A percentile compares a stretch with the other conserved stretches of the same genome.
phyloP scores from a whole-genome alignment of 1,139 yeast genomes.

The Candida pseudoviswanathii region DNA sequence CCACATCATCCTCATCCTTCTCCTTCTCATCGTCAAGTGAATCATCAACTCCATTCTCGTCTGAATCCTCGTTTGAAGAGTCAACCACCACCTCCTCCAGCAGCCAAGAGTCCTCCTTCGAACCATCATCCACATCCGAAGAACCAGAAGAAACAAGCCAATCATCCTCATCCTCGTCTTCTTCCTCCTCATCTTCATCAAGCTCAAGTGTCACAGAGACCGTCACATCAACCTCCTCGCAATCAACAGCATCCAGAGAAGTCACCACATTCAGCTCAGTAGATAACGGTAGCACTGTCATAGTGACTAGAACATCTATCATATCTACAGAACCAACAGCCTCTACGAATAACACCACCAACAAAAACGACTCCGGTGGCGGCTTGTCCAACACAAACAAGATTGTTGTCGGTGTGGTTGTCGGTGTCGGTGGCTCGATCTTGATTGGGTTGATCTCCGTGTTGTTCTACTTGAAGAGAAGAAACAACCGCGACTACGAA shows the following conservation, averaged over 20 bases:
- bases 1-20: slow-evolving; percentile 4
- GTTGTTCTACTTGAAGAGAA: slow-evolving; percentile 39
- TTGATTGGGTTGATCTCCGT: slow-evolving; percentile 39
- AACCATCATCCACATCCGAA: slow-evolving; percentile 4
- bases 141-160: slow-evolving; percentile 6
- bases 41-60: slow-evolving; percentile 9
- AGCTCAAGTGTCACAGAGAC: background rate
- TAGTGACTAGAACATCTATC: slow-evolving; percentile 42
- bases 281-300: slow-evolving; percentile 38
- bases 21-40: slow-evolving; percentile 9
- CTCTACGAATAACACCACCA: slow-evolving; percentile 17
- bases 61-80: too few species aligned
- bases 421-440: slow-evolving; percentile 52
- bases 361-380: slow-evolving; percentile 18
- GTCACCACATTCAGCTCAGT: slow-evolving; percentile 36
- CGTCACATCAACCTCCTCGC: slow-evolving; percentile 6
- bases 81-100: too few species aligned
- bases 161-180: slow-evolving; percentile 10
- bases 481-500: slow-evolving; percentile 30
- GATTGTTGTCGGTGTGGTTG: slow-evolving; percentile 54
- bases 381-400: slow-evolving; percentile 48
- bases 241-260: slow-evolving; percentile 15
- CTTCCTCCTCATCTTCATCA: slow-evolving; percentile 6
- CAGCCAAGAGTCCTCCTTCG: background rate
- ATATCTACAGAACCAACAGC: slow-evolving; percentile 34